Evolutionary conservation across 257 asterid species (phyloP), one percentile per base, ranked within the genome.

Genomic region (Nicotiana paniculata): DNA sequence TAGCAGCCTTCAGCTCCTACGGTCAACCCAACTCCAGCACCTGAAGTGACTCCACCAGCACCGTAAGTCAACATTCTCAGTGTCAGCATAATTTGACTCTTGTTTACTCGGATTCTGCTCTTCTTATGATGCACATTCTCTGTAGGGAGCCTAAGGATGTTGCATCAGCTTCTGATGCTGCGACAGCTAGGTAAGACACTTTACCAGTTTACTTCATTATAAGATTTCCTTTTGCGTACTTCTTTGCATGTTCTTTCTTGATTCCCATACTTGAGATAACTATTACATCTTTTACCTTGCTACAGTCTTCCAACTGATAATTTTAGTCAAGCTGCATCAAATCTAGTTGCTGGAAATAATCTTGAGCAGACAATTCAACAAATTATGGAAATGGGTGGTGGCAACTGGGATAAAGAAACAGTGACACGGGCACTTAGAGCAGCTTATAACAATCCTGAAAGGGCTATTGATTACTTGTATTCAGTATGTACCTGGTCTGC

Each of bases 311-410:
- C 90, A 57, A 53, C 61, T 72, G 86, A 82, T 83, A 75, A 57
- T 46, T 85, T 81, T 81, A 81, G 86, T 81, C 86, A 84, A 87
- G 88, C 87, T 84, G 95, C 93, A 87, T 86, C 95, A 77, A 88
- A 39, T 88, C 83, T 90, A 85, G 94, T 88, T 63, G 87, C 88
- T 63, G 91, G 85, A 78, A 86, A 79, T 79, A 88, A 84, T 88
- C 84, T 90, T 37, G 97, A 94, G 80, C 88, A 84, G 81, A 90
- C 94, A 15, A 88, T 93, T 81, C 94, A 94, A 86, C 95, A 93
- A 80, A 75, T 94, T 80, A 84, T 94, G 85, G 97, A 94, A 86
- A 89, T 94, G 97, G 97, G 98, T 13, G 98, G 97, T 78, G 98
- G 97, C 53, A 89, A 85, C 67, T 95, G 98, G 98, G 93, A 93